A percentile compares a stretch with the other conserved stretches of the same genome.
Conservation (phyloP, 2,329 filamentous ascomycete species). For the Talaromyces albobiverticillius region DNA sequence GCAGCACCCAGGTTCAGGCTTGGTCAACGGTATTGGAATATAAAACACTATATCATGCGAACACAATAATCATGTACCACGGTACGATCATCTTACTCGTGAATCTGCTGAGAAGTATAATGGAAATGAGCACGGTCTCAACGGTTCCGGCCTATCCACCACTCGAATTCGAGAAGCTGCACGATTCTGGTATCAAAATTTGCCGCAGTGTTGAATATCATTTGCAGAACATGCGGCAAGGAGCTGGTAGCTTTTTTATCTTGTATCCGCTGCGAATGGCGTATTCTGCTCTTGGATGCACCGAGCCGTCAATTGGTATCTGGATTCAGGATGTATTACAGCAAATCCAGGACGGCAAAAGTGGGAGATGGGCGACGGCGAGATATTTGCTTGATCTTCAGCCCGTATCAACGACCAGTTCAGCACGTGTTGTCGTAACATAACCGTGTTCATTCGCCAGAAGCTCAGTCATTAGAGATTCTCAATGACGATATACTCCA, state of each 20-base stretch:
- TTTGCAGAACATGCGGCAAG: constrained; percentile 11
- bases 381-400: constrained; percentile 8
- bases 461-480: background rate
- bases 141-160: background rate
- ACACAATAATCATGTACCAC: constrained; percentile 1
- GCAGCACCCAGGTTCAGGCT: background rate
- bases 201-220: constrained; percentile 13
- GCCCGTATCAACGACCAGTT: background rate
- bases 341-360: constrained; percentile 4
- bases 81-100: constrained; percentile 1
- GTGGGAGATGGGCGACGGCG: constrained; percentile 11
- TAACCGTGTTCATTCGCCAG: background rate
- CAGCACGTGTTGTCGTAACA: background rate
- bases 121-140: background rate
- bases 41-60: constrained; percentile 4
- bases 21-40: constrained; percentile 12
- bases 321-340: constrained; percentile 7
- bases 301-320: background rate
- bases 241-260: constrained; percentile 10
- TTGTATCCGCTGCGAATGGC: constrained; percentile 11
- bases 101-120: background rate
- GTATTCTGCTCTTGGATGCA: background rate
- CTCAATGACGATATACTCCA: constrained; percentile 13
- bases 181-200: constrained; percentile 1
- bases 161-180: background rate